phyloP scores from a whole-genome alignment of 2,329 filamentous ascomycete genomes.

The Claviceps cyperi region DNA sequence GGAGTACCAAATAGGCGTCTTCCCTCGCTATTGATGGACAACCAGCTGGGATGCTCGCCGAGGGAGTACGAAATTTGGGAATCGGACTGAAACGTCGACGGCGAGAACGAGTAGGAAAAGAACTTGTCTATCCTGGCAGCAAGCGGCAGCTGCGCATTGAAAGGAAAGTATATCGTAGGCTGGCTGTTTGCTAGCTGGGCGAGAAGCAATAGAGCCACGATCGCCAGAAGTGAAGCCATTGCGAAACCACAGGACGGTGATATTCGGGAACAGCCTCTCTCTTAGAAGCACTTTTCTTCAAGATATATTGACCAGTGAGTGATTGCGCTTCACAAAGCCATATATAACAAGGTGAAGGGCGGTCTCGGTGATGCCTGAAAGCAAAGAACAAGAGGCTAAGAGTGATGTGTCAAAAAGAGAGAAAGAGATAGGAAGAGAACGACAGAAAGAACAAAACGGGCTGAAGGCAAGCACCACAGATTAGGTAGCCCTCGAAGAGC shows the following conservation, averaged over 20 bases:
- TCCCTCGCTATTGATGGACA: slow-evolving; percentile 51
- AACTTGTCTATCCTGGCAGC: slow-evolving; percentile 54
- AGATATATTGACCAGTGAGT: neutral
- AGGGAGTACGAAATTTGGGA: slow-evolving; percentile 55
- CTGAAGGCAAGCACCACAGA: slow-evolving; percentile 1
- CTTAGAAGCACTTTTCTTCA: neutral
- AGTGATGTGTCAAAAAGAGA: slow-evolving; percentile 2
- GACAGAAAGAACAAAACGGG: slow-evolving; percentile 1
- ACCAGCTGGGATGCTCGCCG: slow-evolving; percentile 53
- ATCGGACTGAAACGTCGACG: slow-evolving; percentile 56
- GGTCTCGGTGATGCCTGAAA: neutral
- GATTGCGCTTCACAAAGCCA: slow-evolving; percentile 1
- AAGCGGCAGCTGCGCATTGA: slow-evolving; percentile 74
- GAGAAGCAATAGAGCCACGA: slow-evolving; percentile 15
- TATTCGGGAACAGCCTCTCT: neutral
- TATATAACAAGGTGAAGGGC: neutral
- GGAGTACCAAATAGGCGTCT: slow-evolving; percentile 62
- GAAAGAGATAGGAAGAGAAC: slow-evolving; percentile 3
- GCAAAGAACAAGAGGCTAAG: neutral
- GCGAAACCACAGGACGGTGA: neutral
- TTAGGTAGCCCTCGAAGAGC: slow-evolving; percentile 4
- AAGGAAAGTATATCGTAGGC: slow-evolving; percentile 46
- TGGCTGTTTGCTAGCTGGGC: slow-evolving; percentile 18
- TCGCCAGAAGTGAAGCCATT: slow-evolving; percentile 17
- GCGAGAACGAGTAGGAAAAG: slow-evolving; percentile 59